These are phyloP conservation scores for Dalbergia cochinchinensis DNA, from an alignment of 306 rosid genomes.

Conservation along the genomic window DNA sequence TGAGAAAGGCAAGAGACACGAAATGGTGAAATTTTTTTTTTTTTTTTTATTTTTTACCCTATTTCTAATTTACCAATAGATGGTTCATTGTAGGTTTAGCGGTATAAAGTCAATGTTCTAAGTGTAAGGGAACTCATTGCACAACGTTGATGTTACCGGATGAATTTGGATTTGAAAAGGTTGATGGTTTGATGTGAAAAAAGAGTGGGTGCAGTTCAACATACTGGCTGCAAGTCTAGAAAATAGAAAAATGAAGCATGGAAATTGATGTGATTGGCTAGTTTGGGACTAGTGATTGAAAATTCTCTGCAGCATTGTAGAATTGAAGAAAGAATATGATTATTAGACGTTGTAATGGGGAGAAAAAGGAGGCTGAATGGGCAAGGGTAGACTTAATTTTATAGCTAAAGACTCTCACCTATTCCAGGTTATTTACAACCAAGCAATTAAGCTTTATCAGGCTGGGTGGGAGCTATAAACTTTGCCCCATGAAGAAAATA, in stretches of 20 bases:
- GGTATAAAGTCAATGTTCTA: neutral
- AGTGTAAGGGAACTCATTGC: neutral
- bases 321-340: neutral
- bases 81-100: neutral
- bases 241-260: neutral
- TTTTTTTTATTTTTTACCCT: too few species aligned
- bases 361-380: neutral
- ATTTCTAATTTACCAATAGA: neutral
- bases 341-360: neutral
- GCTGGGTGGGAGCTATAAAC: neutral
- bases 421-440: neutral
- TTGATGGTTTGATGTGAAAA: neutral
- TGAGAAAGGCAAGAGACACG: neutral
- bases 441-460: neutral
- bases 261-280: neutral
- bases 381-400: neutral
- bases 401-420: neutral
- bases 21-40: neutral
- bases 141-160: neutral
- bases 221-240: conserved; percentile 8
- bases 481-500: too few species aligned
- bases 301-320: neutral
- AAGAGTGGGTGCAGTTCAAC: neutral
- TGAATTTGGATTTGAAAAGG: neutral
- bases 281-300: neutral